Evolutionary conservation across 768 basidiomycete genomes (phyloP), one percentile per base, ranked within the genome.

Genomic region (Boletus speciosus): DNA sequence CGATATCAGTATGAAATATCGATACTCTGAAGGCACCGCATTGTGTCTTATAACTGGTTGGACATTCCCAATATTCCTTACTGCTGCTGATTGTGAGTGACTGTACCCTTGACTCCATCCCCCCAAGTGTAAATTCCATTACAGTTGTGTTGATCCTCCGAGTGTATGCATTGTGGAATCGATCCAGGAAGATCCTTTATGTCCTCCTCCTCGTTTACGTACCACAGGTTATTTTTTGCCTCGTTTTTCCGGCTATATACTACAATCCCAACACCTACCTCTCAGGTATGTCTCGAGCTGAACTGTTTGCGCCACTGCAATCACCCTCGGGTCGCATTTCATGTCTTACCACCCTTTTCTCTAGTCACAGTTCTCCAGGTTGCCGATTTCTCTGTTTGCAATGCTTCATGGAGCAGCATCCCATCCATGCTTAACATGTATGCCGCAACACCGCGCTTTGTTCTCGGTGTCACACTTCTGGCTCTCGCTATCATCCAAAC

Each of bases 31-130:
- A 59, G 57, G 57, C 38, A 39, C 35, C 11, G 6, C 4, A 27
- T 7, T 40, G 0, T 9, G 23, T 36, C 1, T 50, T 5, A 2
- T 19, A 3, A 7, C 14, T 1, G 1, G 0, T 0, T 59, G 52
- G 52, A 14, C 0, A 1, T 54, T 15, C 11, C 19, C 21, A 11
- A 21, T 56, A n/a, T 52, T 47, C 14, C 9, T 27, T 12, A 9
- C 1, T 10, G 47, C 37, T 2, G 47, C 42, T 5, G 47, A 56
- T 37, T 15, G 56, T 56, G 27, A 25, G 34, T 39, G 15, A 15
- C 23, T 8, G 4, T 14, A 15, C 23, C 14, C 40, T 7, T 23
- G 7, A 9, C 35, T n/a, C 4, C 5, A 34, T 4, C 31, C 0
- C 7, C 3, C 7, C 0, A 2, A 14, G 14, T 3, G 3, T 37